Evolutionary conservation across 2,329 filamentous ascomycete species (phyloP).

Genomic region (Ophioceras dolichostomum): DNA sequence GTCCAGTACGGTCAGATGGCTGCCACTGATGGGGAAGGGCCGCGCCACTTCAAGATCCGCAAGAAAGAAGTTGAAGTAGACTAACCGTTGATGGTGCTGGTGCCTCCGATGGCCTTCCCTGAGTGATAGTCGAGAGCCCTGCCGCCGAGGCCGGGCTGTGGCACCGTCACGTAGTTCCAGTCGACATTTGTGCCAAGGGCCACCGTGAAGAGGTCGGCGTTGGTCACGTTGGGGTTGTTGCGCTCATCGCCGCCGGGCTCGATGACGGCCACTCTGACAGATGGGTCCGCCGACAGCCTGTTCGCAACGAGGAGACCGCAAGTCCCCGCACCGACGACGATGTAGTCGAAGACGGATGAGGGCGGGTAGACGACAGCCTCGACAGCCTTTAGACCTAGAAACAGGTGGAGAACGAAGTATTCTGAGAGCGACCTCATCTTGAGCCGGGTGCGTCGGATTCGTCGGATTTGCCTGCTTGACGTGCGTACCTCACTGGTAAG

Average conservation of each 20-base stretch:
- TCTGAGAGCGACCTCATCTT: too few relatives aligned
- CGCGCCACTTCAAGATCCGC: background rate
- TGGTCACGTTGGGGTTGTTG: slow-evolving; percentile 9
- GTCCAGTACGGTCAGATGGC: too few relatives aligned
- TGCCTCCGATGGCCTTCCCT: slow-evolving; percentile 33
- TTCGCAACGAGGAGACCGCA: slow-evolving; percentile 26
- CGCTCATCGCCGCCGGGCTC: slow-evolving; percentile 14
- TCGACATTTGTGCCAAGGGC: slow-evolving; percentile 6
- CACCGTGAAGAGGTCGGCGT: slow-evolving; percentile 1
- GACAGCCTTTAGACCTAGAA: too few relatives aligned
- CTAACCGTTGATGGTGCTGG: slow-evolving; percentile 5
- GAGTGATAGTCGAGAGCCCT: slow-evolving; percentile 24
- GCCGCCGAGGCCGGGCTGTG: slow-evolving; percentile 23
- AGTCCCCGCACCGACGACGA: slow-evolving; percentile 29
- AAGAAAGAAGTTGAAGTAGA: background rate
- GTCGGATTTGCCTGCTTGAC: too few relatives aligned
- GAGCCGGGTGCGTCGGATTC: too few relatives aligned
- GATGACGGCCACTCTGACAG: slow-evolving; percentile 22
- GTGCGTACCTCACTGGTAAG: too few relatives aligned
- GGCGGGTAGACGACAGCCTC: too few relatives aligned
- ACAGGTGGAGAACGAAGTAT: too few relatives aligned
- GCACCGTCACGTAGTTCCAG: slow-evolving; percentile 13
- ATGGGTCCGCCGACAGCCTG: slow-evolving; percentile 21
- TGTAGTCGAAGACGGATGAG: slow-evolving; percentile 19
- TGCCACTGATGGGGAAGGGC: too few relatives aligned